Evolutionary conservation across 1,139 yeast species (phyloP).

Genomic region (Candida glucosophila): DNA sequence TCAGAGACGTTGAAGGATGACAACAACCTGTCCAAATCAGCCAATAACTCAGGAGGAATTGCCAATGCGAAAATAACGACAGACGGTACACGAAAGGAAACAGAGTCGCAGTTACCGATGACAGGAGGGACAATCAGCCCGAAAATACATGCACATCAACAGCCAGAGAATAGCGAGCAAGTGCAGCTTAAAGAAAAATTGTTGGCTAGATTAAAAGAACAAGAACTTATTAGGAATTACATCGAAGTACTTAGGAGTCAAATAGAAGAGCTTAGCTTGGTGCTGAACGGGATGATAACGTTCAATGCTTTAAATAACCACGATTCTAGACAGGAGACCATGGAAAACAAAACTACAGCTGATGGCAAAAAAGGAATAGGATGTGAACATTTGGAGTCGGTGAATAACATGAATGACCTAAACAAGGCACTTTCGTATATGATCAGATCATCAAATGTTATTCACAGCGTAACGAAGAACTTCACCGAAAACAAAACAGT

Average conservation of each 20-base stretch:
- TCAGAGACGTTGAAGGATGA: slow-evolving; percentile 6
- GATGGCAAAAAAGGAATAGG: slow-evolving; percentile 1
- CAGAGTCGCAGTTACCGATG: neutral
- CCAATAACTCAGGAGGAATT: neutral
- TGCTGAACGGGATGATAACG: slow-evolving; percentile 39
- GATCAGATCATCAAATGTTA: slow-evolving; percentile 29
- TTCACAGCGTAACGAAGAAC: slow-evolving; percentile 34
- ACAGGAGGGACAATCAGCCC: neutral
- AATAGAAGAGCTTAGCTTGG: slow-evolving; percentile 37
- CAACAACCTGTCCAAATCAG: neutral
- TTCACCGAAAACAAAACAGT: slow-evolving; percentile 5
- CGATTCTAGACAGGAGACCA: slow-evolving; percentile 1
- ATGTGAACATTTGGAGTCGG: slow-evolving; percentile 31
- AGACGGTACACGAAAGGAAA: neutral
- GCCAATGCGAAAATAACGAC: neutral
- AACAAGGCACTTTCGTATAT: slow-evolving; percentile 34
- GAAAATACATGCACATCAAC: neutral
- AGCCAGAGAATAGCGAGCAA: slow-evolving; percentile 7
- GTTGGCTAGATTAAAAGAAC: slow-evolving; percentile 34
- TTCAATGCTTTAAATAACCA: slow-evolving; percentile 29
- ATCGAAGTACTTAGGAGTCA: slow-evolving; percentile 38
- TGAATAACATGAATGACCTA: slow-evolving; percentile 34
- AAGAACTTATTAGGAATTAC: slow-evolving; percentile 35
- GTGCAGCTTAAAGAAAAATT: slow-evolving; percentile 23
- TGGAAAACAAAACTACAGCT: slow-evolving; percentile 4